Percentiles rank a stretch among this genome's conserved stretches.
These are phyloP conservation scores for Gonapodya sp. DNA, from an alignment of 192 early-diverging fungal species.

Conservation along the genomic window DNA sequence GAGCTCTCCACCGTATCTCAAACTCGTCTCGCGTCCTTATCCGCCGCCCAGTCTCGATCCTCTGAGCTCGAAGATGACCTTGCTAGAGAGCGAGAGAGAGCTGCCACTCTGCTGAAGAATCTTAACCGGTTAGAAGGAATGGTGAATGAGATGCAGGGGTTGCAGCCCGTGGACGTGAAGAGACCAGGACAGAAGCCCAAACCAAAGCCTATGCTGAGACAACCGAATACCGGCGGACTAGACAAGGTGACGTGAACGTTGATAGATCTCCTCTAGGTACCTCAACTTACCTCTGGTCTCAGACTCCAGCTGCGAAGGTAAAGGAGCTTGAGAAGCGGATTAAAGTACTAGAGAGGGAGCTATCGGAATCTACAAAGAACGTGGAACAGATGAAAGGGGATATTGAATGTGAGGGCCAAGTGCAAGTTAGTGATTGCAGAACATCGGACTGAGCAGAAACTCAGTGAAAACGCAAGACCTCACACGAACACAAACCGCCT, in stretches of 20 bases:
- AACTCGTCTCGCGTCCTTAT: conserved; percentile 18
- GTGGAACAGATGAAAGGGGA: background rate
- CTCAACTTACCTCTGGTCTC: background rate
- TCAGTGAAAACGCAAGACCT: background rate
- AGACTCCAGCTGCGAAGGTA: background rate
- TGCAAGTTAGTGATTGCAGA: background rate
- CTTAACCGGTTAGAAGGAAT: background rate
- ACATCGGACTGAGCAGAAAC: background rate
- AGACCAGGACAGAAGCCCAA: background rate
- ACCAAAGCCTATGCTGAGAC: background rate
- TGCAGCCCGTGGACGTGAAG: background rate
- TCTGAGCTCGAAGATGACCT: conserved; percentile 21
- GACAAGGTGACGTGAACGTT: background rate
- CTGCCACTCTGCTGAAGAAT: conserved; percentile 6
- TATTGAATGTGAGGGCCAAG: background rate
- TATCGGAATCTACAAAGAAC: background rate
- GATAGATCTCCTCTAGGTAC: background rate
- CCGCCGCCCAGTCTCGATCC: conserved; percentile 7
- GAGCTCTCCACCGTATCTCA: conserved; percentile 15
- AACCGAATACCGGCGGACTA: background rate
- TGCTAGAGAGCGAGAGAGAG: conserved; percentile 19
- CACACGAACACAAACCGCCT: background rate
- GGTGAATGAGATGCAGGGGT: background rate
- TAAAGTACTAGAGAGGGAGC: background rate
- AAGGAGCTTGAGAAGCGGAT: background rate